Evolutionary conservation across 2,329 filamentous ascomycete species (phyloP).

Genomic region (Annulohypoxylon truncatum): DNA sequence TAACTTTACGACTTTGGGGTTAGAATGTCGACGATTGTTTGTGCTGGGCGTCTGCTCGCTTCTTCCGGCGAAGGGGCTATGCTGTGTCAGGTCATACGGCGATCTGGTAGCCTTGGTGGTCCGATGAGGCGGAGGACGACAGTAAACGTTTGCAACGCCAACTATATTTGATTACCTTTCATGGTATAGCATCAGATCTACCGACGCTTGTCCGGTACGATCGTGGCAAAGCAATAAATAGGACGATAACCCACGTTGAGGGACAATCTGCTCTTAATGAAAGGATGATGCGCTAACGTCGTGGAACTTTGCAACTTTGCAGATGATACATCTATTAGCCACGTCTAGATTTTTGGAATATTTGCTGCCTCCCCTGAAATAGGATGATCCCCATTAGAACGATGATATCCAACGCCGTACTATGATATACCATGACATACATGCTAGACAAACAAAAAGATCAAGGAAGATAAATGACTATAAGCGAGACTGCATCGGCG

Average conservation of each 20-base stretch:
- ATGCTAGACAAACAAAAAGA: slow-evolving; percentile 36
- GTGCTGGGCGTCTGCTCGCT: slow-evolving; percentile 39
- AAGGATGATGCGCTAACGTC: slow-evolving; percentile 32
- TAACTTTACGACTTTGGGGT: slow-evolving; percentile 19
- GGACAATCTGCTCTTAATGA: slow-evolving; percentile 33
- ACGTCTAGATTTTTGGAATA: slow-evolving; percentile 22
- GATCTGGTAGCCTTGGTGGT: slow-evolving; percentile 40
- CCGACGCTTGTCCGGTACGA: slow-evolving; percentile 31
- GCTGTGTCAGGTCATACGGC: slow-evolving; percentile 36
- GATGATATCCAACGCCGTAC: slow-evolving; percentile 34
- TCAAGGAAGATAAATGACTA: slow-evolving; percentile 55
- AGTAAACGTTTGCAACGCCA: slow-evolving; percentile 38
- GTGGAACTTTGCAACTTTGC: slow-evolving; percentile 38
- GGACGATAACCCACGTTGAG: slow-evolving; percentile 25
- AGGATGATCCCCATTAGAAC: slow-evolving; percentile 11
- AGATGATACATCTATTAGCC: slow-evolving; percentile 34
- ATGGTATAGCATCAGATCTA: slow-evolving; percentile 25
- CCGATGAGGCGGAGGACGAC: slow-evolving; percentile 41
- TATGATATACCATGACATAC: slow-evolving; percentile 28
- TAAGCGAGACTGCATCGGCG: slow-evolving; percentile 81
- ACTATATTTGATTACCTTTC: slow-evolving; percentile 20
- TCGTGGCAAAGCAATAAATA: slow-evolving; percentile 38
- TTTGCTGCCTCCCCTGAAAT: slow-evolving; percentile 6
- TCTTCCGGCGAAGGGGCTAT: slow-evolving; percentile 43
- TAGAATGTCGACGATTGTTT: slow-evolving; percentile 39